Percentiles rank a stretch among this genome's conserved stretches.
Evolutionary conservation across 2,329 filamentous ascomycete species (phyloP).

Genomic region (Aureobasidium subglaciale): DNA sequence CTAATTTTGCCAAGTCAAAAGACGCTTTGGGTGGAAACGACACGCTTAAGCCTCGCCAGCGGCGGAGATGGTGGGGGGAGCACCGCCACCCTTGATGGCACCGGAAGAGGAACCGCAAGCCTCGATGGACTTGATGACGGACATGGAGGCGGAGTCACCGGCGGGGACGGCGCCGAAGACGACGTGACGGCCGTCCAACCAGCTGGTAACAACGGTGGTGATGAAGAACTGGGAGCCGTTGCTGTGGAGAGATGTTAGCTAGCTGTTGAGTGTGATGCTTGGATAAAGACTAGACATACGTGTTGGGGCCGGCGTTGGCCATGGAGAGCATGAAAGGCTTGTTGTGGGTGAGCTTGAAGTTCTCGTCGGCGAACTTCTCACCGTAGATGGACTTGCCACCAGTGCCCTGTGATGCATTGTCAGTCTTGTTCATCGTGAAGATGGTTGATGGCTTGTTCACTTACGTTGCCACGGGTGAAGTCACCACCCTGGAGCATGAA

Average conservation of each 20-base stretch:
- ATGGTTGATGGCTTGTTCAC: constrained; percentile 29
- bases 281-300: constrained; percentile 53
- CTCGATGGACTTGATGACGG: constrained; percentile 54
- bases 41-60: constrained; percentile 35
- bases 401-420: constrained; percentile 51
- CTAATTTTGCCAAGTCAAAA: constrained; percentile 7
- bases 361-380: constrained; percentile 95
- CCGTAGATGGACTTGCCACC: constrained; percentile 97
- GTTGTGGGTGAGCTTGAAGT: constrained; percentile 86
- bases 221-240: constrained; percentile 70
- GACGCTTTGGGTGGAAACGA: neutral
- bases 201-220: constrained; percentile 59
- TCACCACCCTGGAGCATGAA: constrained; percentile 99
- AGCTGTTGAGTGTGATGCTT: neutral
- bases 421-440: neutral
- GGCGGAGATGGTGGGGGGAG: constrained; percentile 46
- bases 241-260: constrained; percentile 34
- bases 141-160: constrained; percentile 46
- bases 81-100: constrained; percentile 43
- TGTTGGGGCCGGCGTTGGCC: constrained; percentile 98
- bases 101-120: constrained; percentile 50
- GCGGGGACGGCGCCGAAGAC: constrained; percentile 68
- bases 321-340: constrained; percentile 92
- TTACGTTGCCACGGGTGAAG: constrained; percentile 88
- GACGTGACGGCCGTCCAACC: constrained; percentile 75